Evolutionary conservation across 2,329 filamentous ascomycete species (phyloP), one percentile per base, ranked within the genome.

Genomic region (Bertia moriformis): DNA sequence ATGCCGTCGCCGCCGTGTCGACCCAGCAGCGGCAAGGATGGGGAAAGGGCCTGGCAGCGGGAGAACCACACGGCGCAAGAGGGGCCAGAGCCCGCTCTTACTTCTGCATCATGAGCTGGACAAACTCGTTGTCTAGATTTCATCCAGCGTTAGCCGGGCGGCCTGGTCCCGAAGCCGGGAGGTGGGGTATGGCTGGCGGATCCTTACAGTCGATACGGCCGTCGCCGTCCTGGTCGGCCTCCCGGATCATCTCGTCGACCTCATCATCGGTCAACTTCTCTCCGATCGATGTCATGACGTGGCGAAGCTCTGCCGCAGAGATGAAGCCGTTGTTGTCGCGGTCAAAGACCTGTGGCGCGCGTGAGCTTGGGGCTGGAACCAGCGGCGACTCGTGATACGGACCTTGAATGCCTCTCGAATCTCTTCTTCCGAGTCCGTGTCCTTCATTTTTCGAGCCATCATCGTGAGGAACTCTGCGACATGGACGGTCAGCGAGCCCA

Each of bases 41-140:
- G n/a, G n/a, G n/a, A n/a, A n/a, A n/a, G n/a, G n/a, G n/a, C n/a
- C 22, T n/a, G 22, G 22, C 22, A 27, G 22, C 22, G 22, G 7
- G 7, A 10, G 22, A 27, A 27, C 22, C 22, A n/a, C 22, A n/a
- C n/a, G n/a, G 22, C 22, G n/a, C 22, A 27, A 27, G 22, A 27
- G 22, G 22, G 7, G 22, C 22, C 7, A n/a, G 22, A 24, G 19
- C n/a, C 43, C 43, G 45, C 60, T n/a, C n/a, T 70, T 84, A 89
- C 71, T 89, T 89, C 73, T 91, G 84, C 84, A 91, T 89, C 84
- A 91, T 91, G 58, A 91, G 78, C 67, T 91, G 84, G 51, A 91
- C 84, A 57, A 91, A 91, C 64, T 91, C 84, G 69, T 89, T 89
- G 67, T 89, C 83, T 89, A 51, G 37, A 14, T n/a, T n/a, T n/a